Evolutionary conservation across 116 monocot genomes (phyloP).

Genomic region (Papilionanthe hybrid): DNA sequence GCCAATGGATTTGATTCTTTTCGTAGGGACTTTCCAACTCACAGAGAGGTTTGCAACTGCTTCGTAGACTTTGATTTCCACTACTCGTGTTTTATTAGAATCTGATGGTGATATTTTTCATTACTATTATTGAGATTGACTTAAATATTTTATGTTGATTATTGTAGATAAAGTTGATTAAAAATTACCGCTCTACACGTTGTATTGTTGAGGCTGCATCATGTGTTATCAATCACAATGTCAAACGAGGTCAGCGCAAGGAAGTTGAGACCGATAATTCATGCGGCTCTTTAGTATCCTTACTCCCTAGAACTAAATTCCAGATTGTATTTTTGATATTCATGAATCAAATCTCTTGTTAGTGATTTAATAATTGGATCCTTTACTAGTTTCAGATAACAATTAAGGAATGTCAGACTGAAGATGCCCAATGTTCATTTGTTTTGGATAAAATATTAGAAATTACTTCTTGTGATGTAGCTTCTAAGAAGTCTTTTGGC

Average conservation of each 20-base stretch:
- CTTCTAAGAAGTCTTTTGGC: slow-evolving; percentile 40
- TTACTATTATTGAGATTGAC: background rate
- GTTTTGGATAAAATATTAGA: slow-evolving; percentile 90
- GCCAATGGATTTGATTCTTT: slow-evolving; percentile 82
- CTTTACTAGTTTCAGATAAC: slow-evolving; percentile 54
- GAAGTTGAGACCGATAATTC: slow-evolving; percentile 72
- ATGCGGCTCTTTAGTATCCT: slow-evolving; percentile 73
- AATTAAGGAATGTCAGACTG: slow-evolving; percentile 85
- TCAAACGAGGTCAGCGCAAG: slow-evolving; percentile 52
- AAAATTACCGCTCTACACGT: slow-evolving; percentile 88
- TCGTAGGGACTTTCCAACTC: slow-evolving; percentile 71
- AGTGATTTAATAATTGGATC: slow-evolving; percentile 4
- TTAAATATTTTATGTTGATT: slow-evolving; percentile 1
- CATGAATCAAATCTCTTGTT: background rate
- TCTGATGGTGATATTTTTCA: background rate
- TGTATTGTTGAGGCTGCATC: slow-evolving; percentile 94
- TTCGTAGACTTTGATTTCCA: background rate
- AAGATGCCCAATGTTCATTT: slow-evolving; percentile 86
- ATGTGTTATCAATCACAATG: slow-evolving; percentile 70
- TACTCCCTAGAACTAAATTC: background rate
- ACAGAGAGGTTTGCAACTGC: slow-evolving; percentile 59
- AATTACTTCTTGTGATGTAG: slow-evolving; percentile 46
- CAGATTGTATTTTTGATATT: background rate
- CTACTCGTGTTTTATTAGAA: background rate
- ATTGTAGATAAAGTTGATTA: slow-evolving; percentile 67